Evolutionary conservation across 371 early-diverging fungal genomes (phyloP), one percentile per base, ranked within the genome.

Genomic region (Mucor mucedo): DNA sequence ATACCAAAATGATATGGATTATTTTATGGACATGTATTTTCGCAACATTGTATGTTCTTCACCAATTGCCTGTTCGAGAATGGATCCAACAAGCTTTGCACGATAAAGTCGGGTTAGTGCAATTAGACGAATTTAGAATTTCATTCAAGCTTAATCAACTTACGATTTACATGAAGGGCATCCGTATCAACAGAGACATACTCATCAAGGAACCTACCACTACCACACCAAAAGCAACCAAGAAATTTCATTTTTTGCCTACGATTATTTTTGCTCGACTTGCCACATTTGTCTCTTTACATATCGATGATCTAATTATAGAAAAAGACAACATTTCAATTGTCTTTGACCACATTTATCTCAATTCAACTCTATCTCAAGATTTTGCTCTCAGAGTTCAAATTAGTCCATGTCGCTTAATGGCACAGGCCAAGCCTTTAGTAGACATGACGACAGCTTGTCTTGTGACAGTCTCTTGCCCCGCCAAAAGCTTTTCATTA

Each of bases 391-490:
- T 35, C 4, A 4, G 35, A 6, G 35, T 35, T 35, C 35, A 35
- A 35, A 35, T 4, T 35, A 8, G 35, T 35, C 35, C 35, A 6
- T 35, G 35, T 35, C 35, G 35, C 35, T 35, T 35, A 4, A 35
- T 35, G 4, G 35, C 8, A 6, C 6, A 4, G 4, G 35, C 35
- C 8, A 35, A 35, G 35, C 35, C 35, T 35, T 35, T 35, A 8
- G 35, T 35, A 35, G 58, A 48, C n/a, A 35, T 48, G 13, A 49
- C 48, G 6, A 58, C 58, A 9, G n/a, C 28, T 10, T 35, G 58
- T 28, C 58, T 49, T 58, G 48, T 48, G 42, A 14, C 33, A 30
- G 27, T 48, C n/a, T 58, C 39, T 14, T 58, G 35, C 21, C 21
- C 41, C 32, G 2, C 44, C 11, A 29, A 40, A 33, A 42, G 33